Conservation (phyloP, 176 grass and related monocot genomes). For the Triticum monococcum region DNA sequence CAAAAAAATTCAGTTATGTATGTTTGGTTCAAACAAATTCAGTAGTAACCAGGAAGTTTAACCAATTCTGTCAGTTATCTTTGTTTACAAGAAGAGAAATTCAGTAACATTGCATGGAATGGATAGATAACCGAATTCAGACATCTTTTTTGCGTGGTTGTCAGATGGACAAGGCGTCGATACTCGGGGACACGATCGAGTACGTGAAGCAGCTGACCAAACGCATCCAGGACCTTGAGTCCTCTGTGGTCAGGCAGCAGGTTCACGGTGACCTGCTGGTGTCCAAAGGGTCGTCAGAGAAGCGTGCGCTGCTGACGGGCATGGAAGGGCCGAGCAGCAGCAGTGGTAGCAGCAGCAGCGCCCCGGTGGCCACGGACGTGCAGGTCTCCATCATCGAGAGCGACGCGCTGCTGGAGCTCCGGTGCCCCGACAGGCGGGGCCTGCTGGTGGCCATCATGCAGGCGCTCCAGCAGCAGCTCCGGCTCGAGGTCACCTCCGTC, state of each 20-base stretch:
- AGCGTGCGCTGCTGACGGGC: constrained; percentile 12
- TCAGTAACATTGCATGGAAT: neutral
- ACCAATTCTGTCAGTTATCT: too few relatives aligned
- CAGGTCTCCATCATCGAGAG: constrained; percentile 69
- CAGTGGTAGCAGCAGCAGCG: neutral
- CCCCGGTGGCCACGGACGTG: constrained; percentile 34
- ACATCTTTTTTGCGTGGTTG: neutral
- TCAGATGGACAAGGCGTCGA: constrained; percentile 88
- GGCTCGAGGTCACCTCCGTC: constrained; percentile 53
- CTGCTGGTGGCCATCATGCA: constrained; percentile 67
- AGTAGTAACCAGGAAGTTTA: neutral
- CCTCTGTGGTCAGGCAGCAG: too few relatives aligned
- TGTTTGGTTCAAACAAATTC: neutral
- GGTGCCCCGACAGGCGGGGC: constrained; percentile 56
- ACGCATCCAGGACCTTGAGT: constrained; percentile 73
- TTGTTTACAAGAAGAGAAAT: neutral
- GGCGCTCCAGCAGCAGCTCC: constrained; percentile 55
- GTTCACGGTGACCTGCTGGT: too few relatives aligned
- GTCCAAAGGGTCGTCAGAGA: neutral
- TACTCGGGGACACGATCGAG: constrained; percentile 81
- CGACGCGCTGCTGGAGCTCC: constrained; percentile 70
- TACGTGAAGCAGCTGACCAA: constrained; percentile 82
- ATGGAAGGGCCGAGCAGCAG: constrained; percentile 25
- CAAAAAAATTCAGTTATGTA: neutral
- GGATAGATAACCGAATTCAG: neutral